A percentile compares a stretch with the other conserved stretches of the same genome.
These are phyloP conservation scores for Allantophomopsis cytisporea DNA, from an alignment of 2,329 filamentous ascomycete species.

Conservation along the genomic window DNA sequence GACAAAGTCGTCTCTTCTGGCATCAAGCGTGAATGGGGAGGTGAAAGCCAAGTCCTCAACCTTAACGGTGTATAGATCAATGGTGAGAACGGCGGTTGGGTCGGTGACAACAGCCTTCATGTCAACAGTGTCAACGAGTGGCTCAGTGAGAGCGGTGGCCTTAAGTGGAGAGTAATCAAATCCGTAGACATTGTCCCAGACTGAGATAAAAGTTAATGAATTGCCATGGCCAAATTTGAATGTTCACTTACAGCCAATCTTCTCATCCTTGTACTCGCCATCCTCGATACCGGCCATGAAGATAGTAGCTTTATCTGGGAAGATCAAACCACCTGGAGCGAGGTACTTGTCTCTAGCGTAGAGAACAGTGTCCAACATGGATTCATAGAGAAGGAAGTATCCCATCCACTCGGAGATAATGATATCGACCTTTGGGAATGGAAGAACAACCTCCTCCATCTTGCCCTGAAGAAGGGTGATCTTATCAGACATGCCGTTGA, in stretches of 20 bases:
- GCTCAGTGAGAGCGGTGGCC: constrained; percentile 83
- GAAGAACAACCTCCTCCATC: constrained; percentile 96
- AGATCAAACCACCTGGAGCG: constrained; percentile 76
- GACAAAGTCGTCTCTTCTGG: constrained; percentile 83
- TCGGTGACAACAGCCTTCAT: constrained; percentile 95
- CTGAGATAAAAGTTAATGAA: constrained; percentile 29
- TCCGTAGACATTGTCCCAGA: constrained; percentile 99
- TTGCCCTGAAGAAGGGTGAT: constrained; percentile 97
- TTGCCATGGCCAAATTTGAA: constrained; percentile 12
- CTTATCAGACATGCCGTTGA: constrained; percentile 87
- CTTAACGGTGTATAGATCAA: constrained; percentile 88
- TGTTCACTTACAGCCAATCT: constrained; percentile 78
- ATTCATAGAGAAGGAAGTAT: constrained; percentile 97
- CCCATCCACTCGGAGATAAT: constrained; percentile 99
- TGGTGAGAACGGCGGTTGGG: constrained; percentile 67
- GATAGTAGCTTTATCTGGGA: constrained; percentile 97
- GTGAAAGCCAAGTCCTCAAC: constrained; percentile 73
- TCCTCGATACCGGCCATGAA: constrained; percentile 96
- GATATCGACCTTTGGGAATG: constrained; percentile 93
- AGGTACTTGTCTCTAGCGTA: constrained; percentile 94
- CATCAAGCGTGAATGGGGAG: constrained; percentile 60
- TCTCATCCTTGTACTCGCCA: constrained; percentile 99
- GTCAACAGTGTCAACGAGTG: constrained; percentile 94
- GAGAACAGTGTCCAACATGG: constrained; percentile 96
- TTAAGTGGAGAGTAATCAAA: constrained; percentile 96